Base-by-base conservation (phyloP, 495 filamentous ascomycete species). In the Apiosordaria backusii region DNA sequence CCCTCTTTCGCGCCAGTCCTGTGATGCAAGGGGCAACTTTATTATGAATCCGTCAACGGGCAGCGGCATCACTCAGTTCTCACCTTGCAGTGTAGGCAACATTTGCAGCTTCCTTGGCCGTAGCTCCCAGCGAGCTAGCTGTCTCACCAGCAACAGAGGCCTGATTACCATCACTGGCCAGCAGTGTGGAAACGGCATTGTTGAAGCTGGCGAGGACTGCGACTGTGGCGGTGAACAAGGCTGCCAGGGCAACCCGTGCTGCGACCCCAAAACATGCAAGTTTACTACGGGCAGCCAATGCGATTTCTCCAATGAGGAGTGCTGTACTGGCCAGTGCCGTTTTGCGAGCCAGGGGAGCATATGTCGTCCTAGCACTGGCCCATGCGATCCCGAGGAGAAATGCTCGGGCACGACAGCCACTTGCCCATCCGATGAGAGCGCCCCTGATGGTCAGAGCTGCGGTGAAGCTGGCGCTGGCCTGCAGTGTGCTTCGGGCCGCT, bases 11-110 rank as follows among this genome's bases (percentile, higher is more conserved):
- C 57, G 79, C n/a, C 75, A 66, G 35, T 84, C 81, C 1, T 99
- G 95, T 77, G 80, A 94, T 78, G 96, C 95, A 40, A 77, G 81
- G 35, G 88, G 87, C 23, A 74, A 82, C 55, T 99, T 88, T 77
- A 92, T 99, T 75, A 99, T 99, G 95, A 97, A 98, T 73, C 95
- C 95, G 0, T 94, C 89, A 29, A 93, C 95, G 0, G 84, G 80
- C 18, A 73, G 82, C 25, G 83, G 85, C 59, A 91, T 97, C 74
- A 88, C 81, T 1, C 74, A 85, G 24, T 99, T 99, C 77, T 97
- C 93, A 13, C 84, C 86, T 22, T 99, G 95, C 78, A 88, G 88
- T 13, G 84, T 99, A 66, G 95, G 95, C 65, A 98, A 98, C 71
- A 91, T 99, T 68, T 99, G 95, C 77, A 91, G 90, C n/a, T 93